Evolutionary conservation across 371 early-diverging fungal genomes (phyloP).

Genomic region (Fennellomyces sp.): DNA sequence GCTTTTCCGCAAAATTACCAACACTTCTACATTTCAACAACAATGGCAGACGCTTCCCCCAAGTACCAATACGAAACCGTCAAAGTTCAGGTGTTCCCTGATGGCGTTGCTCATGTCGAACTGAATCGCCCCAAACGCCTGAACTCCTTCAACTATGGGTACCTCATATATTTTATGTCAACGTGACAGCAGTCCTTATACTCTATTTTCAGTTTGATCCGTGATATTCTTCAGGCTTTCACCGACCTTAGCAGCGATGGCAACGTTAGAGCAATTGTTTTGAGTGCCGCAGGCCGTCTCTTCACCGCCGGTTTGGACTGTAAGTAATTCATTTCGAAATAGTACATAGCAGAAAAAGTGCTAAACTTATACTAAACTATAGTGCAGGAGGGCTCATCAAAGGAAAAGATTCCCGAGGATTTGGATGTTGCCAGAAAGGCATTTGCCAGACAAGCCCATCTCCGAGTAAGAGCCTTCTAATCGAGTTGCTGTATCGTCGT

Average conservation of each 20-base stretch:
- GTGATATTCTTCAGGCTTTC: conserved; percentile 49
- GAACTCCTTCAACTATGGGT: conserved; percentile 78
- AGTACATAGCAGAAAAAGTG: too few species aligned
- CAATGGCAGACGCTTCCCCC: conserved; percentile 3
- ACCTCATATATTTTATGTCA: neutral
- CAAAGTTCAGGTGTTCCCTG: conserved; percentile 54
- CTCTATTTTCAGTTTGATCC: conserved; percentile 6
- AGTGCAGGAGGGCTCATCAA: neutral
- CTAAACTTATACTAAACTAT: too few species aligned
- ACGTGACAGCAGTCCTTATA: neutral
- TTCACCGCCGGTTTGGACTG: conserved; percentile 92
- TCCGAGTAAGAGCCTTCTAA: neutral
- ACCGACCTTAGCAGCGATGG: conserved; percentile 56
- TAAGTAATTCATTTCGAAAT: conserved; percentile 45
- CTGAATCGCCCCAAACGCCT: conserved; percentile 81
- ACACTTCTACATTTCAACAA: neutral
- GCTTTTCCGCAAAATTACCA: neutral
- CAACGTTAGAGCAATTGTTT: conserved; percentile 70
- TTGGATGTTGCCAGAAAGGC: neutral
- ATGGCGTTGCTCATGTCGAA: conserved; percentile 79
- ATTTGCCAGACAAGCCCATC: neutral
- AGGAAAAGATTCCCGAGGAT: neutral
- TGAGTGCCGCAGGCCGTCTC: conserved; percentile 72
- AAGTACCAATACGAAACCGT: conserved; percentile 64
- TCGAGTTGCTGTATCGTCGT: neutral